A percentile compares a stretch with the other conserved stretches of the same genome.
Conservation (phyloP, 768 basidiomycete genomes). For the Chlorophyllum brunneum region DNA sequence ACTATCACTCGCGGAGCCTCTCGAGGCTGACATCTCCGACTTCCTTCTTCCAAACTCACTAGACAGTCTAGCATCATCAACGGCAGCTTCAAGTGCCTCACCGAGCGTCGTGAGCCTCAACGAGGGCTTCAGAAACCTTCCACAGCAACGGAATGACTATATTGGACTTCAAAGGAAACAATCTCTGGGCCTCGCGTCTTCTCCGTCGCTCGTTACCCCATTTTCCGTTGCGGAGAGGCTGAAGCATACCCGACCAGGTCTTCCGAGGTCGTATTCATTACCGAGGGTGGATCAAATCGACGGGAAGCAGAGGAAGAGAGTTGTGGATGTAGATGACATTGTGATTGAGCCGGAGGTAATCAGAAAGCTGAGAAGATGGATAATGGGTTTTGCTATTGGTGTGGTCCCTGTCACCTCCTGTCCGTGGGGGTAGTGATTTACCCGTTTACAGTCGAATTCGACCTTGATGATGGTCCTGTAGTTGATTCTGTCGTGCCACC, state of each 20-base stretch:
- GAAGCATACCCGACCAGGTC: background rate
- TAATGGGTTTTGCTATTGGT: conserved; percentile 65
- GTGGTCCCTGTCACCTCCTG: conserved; percentile 19
- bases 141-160: background rate
- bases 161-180: background rate
- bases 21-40: conserved; percentile 10
- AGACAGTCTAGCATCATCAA: background rate
- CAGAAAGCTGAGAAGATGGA: conserved; percentile 59
- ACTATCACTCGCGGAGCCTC: background rate
- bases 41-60: background rate
- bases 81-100: background rate
- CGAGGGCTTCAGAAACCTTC: background rate
- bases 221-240: background rate
- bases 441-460: conserved; percentile 66
- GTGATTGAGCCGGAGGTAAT: conserved; percentile 45
- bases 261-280: conserved; percentile 45
- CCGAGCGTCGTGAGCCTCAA: conserved; percentile 1
- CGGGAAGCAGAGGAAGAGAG: conserved; percentile 25
- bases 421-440: conserved; percentile 3
- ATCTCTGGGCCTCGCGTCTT: background rate
- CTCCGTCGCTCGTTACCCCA: background rate
- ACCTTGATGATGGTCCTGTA: conserved; percentile 82
- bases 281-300: conserved; percentile 34
- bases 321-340: conserved; percentile 36
- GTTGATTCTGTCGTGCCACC: conserved; percentile 69